phyloP scores from a whole-genome alignment of 2,329 filamentous ascomycete genomes.

The Penicillium nordicum region DNA sequence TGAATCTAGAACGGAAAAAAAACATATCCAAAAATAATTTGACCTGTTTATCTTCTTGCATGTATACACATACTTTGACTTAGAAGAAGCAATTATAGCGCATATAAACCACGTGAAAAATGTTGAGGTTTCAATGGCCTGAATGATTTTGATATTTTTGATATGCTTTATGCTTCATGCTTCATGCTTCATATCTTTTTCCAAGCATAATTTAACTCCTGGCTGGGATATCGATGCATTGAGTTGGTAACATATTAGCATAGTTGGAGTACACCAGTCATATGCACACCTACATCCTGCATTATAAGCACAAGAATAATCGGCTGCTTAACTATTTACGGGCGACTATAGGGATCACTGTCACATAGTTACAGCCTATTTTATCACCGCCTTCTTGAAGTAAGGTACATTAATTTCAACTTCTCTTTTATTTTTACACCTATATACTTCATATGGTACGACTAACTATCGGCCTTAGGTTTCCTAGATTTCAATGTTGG shows the following conservation, averaged over 20 bases:
- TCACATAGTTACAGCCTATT: no score
- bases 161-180: neutral
- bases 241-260: neutral
- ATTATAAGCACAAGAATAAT: neutral
- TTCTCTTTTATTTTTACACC: no score
- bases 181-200: no score
- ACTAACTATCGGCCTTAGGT: no score
- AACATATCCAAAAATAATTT: conserved; percentile 16
- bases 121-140: neutral
- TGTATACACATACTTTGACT: neutral
- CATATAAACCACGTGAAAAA: neutral
- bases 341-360: no score
- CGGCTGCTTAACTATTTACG: no score
- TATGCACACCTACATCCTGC: neutral
- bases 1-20: conserved; percentile 22
- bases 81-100: neutral
- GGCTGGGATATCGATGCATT: neutral
- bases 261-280: neutral
- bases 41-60: conserved; percentile 12
- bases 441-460: no score
- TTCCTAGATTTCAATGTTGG: no score
- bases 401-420: no score
- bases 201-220: neutral
- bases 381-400: no score
- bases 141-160: neutral